Conservation (phyloP, 345 rosid species). For the Cardamine chenopodiifolia region DNA sequence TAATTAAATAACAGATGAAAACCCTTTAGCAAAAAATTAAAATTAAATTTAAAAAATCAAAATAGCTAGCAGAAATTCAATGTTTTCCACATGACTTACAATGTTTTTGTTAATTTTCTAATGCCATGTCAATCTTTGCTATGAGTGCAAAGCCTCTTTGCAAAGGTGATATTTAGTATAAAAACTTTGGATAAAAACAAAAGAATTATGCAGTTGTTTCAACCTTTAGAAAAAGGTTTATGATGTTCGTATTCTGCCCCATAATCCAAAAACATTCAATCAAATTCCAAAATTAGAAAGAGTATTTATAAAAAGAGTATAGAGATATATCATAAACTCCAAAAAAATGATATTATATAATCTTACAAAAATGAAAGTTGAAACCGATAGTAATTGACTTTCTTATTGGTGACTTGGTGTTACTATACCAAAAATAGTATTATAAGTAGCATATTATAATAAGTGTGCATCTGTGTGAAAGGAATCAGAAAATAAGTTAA, state of each 20-base stretch:
- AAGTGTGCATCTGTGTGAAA: slow-evolving; percentile 8
- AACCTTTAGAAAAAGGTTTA: not conserved
- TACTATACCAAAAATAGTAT: not conserved
- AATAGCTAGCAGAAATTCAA: not conserved
- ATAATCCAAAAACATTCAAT: not conserved
- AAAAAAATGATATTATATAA: not conserved
- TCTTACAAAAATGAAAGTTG: not conserved
- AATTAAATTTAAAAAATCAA: not conserved
- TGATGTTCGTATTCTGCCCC: not conserved
- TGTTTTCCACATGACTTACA: not conserved
- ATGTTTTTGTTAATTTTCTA: not conserved
- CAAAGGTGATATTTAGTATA: not conserved
- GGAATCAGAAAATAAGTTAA: slow-evolving; percentile 20
- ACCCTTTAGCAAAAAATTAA: too few species aligned
- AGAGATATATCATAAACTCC: not conserved
- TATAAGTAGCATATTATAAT: not conserved
- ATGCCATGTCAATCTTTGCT: not conserved
- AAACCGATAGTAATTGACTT: not conserved
- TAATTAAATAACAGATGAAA: too few species aligned
- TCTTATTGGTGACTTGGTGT: not conserved
- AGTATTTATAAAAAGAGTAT: not conserved
- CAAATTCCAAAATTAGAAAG: not conserved
- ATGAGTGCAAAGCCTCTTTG: not conserved
- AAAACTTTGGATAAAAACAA: not conserved
- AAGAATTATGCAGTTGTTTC: not conserved